Evolutionary conservation across 2,329 filamentous ascomycete genomes (phyloP).

Genomic region (Oidium heveae): DNA sequence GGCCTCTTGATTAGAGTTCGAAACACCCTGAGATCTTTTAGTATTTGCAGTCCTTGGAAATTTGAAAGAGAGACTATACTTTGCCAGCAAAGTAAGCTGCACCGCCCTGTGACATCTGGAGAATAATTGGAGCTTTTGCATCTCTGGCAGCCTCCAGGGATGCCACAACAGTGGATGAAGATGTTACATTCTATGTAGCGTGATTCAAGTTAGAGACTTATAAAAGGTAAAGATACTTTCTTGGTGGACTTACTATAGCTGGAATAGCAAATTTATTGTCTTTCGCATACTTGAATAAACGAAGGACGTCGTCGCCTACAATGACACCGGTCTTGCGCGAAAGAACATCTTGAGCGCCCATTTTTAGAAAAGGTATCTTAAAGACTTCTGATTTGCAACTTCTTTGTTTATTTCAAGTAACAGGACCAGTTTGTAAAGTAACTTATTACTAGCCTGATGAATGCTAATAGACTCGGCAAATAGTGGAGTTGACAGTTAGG

Average conservation of each 20-base stretch:
- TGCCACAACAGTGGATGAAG: slow-evolving; percentile 65
- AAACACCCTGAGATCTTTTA: slow-evolving; percentile 31
- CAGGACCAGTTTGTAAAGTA: too few relatives aligned
- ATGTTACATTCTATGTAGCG: slow-evolving; percentile 51
- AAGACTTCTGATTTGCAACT: too few relatives aligned
- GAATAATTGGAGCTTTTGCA: slow-evolving; percentile 70
- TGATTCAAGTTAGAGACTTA: neutral
- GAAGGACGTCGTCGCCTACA: slow-evolving; percentile 37
- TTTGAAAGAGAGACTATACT: slow-evolving; percentile 17
- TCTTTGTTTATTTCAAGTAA: too few relatives aligned
- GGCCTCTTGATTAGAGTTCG: slow-evolving; percentile 62
- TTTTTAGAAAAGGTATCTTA: slow-evolving; percentile 7
- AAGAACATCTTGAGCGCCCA: slow-evolving; percentile 27
- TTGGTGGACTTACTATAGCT: slow-evolving; percentile 32
- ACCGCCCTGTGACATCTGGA: slow-evolving; percentile 84
- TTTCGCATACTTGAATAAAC: slow-evolving; percentile 73
- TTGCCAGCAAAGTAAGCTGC: slow-evolving; percentile 83
- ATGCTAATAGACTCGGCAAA: too few relatives aligned
- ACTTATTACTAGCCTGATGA: too few relatives aligned
- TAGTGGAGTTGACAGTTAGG: too few relatives aligned
- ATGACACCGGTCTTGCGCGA: slow-evolving; percentile 40
- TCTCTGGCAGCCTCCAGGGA: slow-evolving; percentile 88
- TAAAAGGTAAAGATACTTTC: neutral
- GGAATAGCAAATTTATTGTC: slow-evolving; percentile 75
- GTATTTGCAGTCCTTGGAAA: slow-evolving; percentile 2